Evolutionary conservation across 1,284 basidiomycete species (phyloP), one percentile per base, ranked within the genome.

Genomic region (Trametes versicolor): DNA sequence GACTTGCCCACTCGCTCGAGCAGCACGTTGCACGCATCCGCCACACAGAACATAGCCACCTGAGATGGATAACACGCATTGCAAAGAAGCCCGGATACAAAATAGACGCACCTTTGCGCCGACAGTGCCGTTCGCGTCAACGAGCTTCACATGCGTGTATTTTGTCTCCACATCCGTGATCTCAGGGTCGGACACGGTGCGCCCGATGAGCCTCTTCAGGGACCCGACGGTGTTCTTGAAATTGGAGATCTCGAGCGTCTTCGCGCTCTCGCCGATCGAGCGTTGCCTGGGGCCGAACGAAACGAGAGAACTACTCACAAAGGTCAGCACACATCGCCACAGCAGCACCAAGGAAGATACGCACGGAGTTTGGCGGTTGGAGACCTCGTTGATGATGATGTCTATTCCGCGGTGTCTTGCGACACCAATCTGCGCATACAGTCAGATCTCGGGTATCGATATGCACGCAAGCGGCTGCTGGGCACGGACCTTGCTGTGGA

Each of bases 161-260:
- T 95, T 95, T 80, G 92, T 92, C 85, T 98, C 96, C 58, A 89
- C 81, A 59, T 92, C 83, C 72, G 86, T 84, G 64, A 97, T 84
- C 79, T 97, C 94, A 23, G 90, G 84, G 79, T 97, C 95, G 57
- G 81, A 77, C 69, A 90, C 73, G 43, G 90, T 87, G 60, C 95
- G 87, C 13, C 96, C 96, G 72, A 96, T 84, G 59, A 98, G 85
- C 50, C 96, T 88, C 80, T 97, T 98, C 74, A 98, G 83, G 1
- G 89, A 91, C 54, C 96, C 96, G 75, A 97, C 85, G 45, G 96
- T 98, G 83, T 98, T 98, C 80, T 90, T 93, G 85, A 96, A 98
- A 82, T 98, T 98, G 71, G 95, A 96, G n/a, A 92, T 97, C 82
- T 98, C 96, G 71, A 96, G 94, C 1, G 94, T 98, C 83, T 98